These are phyloP conservation scores for Gossypium schwendimanii DNA, from an alignment of 441 rosid species.

Conservation along the genomic window DNA sequence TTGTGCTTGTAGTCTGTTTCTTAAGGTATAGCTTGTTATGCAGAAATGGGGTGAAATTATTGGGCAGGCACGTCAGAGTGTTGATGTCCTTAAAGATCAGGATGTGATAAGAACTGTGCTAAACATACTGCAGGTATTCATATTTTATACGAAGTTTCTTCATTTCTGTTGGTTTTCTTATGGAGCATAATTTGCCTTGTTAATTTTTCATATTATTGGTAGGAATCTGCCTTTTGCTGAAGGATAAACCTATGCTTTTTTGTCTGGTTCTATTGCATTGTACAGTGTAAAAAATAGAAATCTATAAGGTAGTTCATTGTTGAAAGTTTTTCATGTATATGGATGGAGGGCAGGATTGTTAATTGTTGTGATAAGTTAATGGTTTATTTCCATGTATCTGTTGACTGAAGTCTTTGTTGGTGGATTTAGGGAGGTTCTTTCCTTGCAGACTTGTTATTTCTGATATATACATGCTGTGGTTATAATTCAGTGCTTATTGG, in stretches of 20 bases:
- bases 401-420: background rate
- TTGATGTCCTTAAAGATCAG: conserved; percentile 87
- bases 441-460: background rate
- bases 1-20: background rate
- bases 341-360: background rate
- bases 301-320: background rate
- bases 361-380: background rate
- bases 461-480: background rate
- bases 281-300: background rate
- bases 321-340: background rate
- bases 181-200: background rate
- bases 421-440: background rate
- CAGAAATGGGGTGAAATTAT: conserved; percentile 98
- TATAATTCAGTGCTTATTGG: background rate
- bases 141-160: background rate
- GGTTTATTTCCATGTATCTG: background rate
- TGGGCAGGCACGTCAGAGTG: conserved; percentile 92
- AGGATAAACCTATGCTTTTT: background rate
- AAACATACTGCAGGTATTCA: conserved; percentile 82
- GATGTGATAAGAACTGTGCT: conserved; percentile 88
- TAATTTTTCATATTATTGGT: background rate
- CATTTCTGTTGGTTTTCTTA: background rate
- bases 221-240: background rate
- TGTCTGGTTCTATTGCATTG: background rate
- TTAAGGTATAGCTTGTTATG: conserved; percentile 22